Evolutionary conservation across 805 yeast genomes (phyloP), one percentile per base, ranked within the genome.

Genomic region (Starmera dryadoides): DNA sequence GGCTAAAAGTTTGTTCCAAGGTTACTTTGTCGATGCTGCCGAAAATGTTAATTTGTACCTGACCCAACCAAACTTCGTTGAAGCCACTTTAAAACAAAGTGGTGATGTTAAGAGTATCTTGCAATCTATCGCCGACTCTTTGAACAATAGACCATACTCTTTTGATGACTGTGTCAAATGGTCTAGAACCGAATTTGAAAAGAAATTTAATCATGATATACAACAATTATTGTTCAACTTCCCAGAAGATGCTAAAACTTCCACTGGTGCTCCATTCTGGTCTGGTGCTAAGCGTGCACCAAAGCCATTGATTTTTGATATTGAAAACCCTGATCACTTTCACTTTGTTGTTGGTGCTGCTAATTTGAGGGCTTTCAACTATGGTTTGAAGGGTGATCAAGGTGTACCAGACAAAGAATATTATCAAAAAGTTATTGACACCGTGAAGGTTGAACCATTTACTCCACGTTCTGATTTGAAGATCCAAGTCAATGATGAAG

Each of bases 261-360:
- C 95, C 0, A 73, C 73, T 37, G 98, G 98, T 40, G 88, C 81
- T 25, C 93, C 94, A 50, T 93, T 93, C 65, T 93, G 99, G 99
- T 77, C 95, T 17, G 96, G 97, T 40, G 93, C 98, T 26, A 93
- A 93, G 66, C 81, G 98, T 60, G 95, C 96, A 16, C 99, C 99
- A 36, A 75, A 72, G 34, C 86, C 96, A n/a, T 71, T 88, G 46
- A 68, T 48, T 12, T 88, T 93, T 58, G 91, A 88, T 56, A 70
- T 83, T 49, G 67, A 77, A 52, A 78, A 87, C 56, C 70, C 71
- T 11, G 84, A 86, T 52, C 97, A 91, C 60, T 74, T 81, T 59
- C 77, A 84, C 52, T 93, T 91, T 55, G 68, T 93, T 40, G 80
- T 80, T 39, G 95, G 86, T 14, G 98, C 82, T 40, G 98, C 98